A percentile compares a stretch with the other conserved stretches of the same genome.
Conservation (phyloP, 805 yeast species). For the Barnettozyma populi region DNA sequence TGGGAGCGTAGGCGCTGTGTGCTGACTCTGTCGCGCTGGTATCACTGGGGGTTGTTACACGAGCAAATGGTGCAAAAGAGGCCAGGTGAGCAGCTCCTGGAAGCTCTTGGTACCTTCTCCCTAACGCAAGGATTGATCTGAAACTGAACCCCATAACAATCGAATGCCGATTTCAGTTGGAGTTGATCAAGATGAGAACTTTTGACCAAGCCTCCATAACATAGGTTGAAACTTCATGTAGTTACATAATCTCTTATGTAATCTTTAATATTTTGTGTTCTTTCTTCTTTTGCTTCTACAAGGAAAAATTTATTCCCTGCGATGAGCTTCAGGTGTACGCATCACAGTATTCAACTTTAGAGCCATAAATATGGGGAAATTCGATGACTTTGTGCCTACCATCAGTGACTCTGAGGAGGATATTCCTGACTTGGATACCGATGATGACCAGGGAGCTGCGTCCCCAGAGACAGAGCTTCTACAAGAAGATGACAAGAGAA, state of each 20-base stretch:
- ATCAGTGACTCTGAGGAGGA: slow-evolving; percentile 76
- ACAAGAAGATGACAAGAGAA: slow-evolving; percentile 3
- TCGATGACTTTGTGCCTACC: slow-evolving; percentile 64
- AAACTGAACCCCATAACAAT: slow-evolving; percentile 4
- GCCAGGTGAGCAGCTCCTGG: slow-evolving; percentile 1
- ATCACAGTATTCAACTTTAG: background rate
- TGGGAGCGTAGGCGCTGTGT: slow-evolving; percentile 37
- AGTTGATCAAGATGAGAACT: background rate
- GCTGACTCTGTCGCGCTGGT: background rate
- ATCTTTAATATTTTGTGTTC: no score
- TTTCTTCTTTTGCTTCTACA: no score
- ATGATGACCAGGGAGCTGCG: slow-evolving; percentile 31
- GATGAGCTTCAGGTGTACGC: slow-evolving; percentile 6
- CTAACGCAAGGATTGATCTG: slow-evolving; percentile 4
- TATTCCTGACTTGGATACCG: slow-evolving; percentile 45
- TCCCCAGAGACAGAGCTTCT: slow-evolving; percentile 5
- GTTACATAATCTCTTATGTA: background rate
- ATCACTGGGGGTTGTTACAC: background rate
- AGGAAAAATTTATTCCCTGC: slow-evolving; percentile 5
- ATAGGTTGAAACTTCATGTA: no score
- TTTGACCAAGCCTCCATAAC: background rate
- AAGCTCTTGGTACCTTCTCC: slow-evolving; percentile 4
- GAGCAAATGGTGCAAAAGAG: slow-evolving; percentile 3
- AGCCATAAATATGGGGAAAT: slow-evolving; percentile 21
- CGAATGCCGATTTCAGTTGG: background rate